phyloP scores from a whole-genome alignment of 441 rosid species.

The Pelargonium cotyledonis region DNA sequence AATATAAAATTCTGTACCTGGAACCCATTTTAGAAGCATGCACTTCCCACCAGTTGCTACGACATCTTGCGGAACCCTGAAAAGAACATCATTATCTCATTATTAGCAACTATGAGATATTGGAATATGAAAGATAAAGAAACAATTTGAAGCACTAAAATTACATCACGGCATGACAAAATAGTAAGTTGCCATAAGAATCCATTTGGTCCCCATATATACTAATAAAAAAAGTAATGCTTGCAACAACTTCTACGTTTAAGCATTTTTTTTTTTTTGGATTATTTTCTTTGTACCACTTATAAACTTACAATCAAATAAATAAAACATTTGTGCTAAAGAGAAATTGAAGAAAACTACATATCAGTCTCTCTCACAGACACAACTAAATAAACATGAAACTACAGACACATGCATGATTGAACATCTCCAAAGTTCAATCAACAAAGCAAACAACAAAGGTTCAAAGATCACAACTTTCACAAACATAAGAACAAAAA shows the following conservation, averaged over 20 bases:
- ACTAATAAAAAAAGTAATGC: not conserved
- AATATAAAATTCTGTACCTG: constrained; percentile 36
- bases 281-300: too few relatives aligned
- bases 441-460: not conserved
- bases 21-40: constrained; percentile 72
- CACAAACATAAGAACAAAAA: not conserved
- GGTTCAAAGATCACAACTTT: not conserved
- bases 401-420: too few relatives aligned
- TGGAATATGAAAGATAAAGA: not conserved
- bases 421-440: not conserved
- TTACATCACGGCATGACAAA: not conserved
- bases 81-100: not conserved
- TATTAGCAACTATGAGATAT: not conserved
- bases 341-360: not conserved
- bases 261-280: not conserved
- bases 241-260: not conserved
- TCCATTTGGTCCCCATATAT: not conserved
- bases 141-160: not conserved
- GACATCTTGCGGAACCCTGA: constrained; percentile 93
- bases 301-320: not conserved
- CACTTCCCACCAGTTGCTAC: constrained; percentile 94
- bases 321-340: not conserved
- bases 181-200: not conserved
- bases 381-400: too few relatives aligned
- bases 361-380: not conserved